Percentiles rank a stretch among this genome's conserved stretches.
Conservation (phyloP, 345 rosid genomes). For the Rhodomyrtus tomentosa region DNA sequence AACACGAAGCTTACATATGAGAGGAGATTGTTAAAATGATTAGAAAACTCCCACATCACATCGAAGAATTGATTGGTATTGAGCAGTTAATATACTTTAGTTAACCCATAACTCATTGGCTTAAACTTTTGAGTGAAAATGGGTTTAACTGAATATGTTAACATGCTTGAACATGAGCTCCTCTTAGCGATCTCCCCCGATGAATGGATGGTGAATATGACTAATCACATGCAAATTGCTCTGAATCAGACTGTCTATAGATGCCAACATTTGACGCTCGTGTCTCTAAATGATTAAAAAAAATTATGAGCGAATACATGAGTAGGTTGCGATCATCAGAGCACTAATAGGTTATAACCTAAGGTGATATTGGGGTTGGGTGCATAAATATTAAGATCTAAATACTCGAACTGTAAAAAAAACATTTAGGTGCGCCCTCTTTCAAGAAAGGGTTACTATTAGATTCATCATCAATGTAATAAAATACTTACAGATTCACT, state of each 20-base stretch:
- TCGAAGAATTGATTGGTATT: too few relatives aligned
- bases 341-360: background rate
- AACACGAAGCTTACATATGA: too few relatives aligned
- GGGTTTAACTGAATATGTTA: too few relatives aligned
- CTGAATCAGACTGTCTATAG: background rate
- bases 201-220: too few relatives aligned
- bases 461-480: background rate
- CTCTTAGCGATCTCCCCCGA: too few relatives aligned
- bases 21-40: too few relatives aligned
- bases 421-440: background rate
- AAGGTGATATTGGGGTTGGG: background rate
- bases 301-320: background rate
- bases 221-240: background rate
- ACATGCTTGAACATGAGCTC: too few relatives aligned
- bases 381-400: background rate
- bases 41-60: too few relatives aligned
- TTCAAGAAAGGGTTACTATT: background rate
- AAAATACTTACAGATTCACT: background rate
- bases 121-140: too few relatives aligned
- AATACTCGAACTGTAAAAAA: background rate
- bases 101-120: too few relatives aligned
- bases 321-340: background rate
- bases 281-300: background rate
- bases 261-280: background rate
- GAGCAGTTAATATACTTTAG: too few relatives aligned